A percentile compares a stretch with the other conserved stretches of the same genome.
Conservation (phyloP, 495 filamentous ascomycete genomes). For the Articulospora tetracladia region DNA sequence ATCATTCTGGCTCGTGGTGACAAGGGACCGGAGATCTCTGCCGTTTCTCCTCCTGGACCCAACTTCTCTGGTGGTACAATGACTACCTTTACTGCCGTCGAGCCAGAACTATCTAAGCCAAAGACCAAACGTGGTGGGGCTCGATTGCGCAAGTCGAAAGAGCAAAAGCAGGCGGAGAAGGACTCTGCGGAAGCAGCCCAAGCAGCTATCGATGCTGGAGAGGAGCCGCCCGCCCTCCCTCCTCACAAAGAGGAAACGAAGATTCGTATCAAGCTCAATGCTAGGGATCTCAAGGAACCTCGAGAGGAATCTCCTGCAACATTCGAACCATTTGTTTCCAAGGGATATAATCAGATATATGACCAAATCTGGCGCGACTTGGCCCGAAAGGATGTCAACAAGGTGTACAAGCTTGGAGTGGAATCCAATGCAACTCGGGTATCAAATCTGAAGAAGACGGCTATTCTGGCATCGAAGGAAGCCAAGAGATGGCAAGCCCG, state of each 20-base stretch:
- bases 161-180: slow-evolving; percentile 95
- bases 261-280: slow-evolving; percentile 50
- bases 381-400: slow-evolving; percentile 87
- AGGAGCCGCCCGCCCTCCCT: slow-evolving; percentile 73
- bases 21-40: slow-evolving; percentile 73
- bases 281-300: slow-evolving; percentile 57
- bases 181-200: slow-evolving; percentile 88
- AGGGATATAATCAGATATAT: slow-evolving; percentile 94
- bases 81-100: slow-evolving; percentile 70
- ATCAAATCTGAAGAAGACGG: slow-evolving; percentile 95
- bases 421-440: slow-evolving; percentile 78
- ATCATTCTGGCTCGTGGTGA: slow-evolving; percentile 79
- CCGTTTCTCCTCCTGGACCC: slow-evolving; percentile 68
- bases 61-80: slow-evolving; percentile 88
- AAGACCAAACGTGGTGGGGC: slow-evolving; percentile 66
- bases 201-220: slow-evolving; percentile 76
- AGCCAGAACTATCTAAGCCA: slow-evolving; percentile 54
- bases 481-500: slow-evolving; percentile 94
- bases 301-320: slow-evolving; percentile 50
- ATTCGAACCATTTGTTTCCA: slow-evolving; percentile 67
- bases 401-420: slow-evolving; percentile 81
- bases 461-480: slow-evolving; percentile 94
- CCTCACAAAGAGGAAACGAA: slow-evolving; percentile 63
- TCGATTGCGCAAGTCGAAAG: slow-evolving; percentile 83
- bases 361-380: slow-evolving; percentile 98